Percentiles rank a stretch among this genome's conserved stretches.
phyloP scores from a whole-genome alignment of 352 stramenopile species.

The Globisporangium spinosum region DNA sequence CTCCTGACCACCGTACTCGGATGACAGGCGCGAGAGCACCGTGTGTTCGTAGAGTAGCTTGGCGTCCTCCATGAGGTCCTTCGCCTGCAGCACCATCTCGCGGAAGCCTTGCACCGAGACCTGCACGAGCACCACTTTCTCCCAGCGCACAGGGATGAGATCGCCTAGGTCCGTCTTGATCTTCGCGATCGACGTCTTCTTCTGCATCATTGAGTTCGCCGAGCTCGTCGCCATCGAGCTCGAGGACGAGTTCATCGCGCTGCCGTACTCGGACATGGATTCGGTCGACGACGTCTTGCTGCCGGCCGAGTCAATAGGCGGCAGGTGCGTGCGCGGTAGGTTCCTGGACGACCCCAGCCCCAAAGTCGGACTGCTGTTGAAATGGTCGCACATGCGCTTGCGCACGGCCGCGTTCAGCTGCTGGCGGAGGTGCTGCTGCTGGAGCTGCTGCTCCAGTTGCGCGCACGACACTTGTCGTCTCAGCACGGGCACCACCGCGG shows the following conservation, averaged over 20 bases:
- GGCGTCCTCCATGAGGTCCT: constrained; percentile 85
- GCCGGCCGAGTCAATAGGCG: constrained; percentile 18
- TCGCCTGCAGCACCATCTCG: constrained; percentile 66
- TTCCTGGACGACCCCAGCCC: not conserved
- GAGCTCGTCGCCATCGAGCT: not conserved
- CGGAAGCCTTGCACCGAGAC: constrained; percentile 82
- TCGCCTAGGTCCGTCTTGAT: constrained; percentile 83
- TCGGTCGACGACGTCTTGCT: constrained; percentile 24
- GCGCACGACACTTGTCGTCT: not conserved
- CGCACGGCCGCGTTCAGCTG: constrained; percentile 8
- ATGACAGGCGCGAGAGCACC: constrained; percentile 74
- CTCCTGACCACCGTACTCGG: constrained; percentile 81
- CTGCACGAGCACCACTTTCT: constrained; percentile 83
- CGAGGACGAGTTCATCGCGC: constrained; percentile 7
- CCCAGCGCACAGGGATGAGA: constrained; percentile 65
- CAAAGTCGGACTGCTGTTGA: constrained; percentile 8
- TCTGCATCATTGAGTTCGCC: constrained; percentile 24
- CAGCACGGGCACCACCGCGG: not conserved
- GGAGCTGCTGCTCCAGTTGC: constrained; percentile 2
- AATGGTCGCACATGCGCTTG: constrained; percentile 22
- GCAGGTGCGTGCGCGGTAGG: constrained; percentile 17
- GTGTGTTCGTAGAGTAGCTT: constrained; percentile 86
- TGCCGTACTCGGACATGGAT: constrained; percentile 13
- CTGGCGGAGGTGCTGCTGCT: not conserved
- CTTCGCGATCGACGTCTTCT: constrained; percentile 55